Percentiles rank a stretch among this genome's conserved stretches.
These are phyloP conservation scores for Goffeauzyma gilvescens DNA, from an alignment of 768 basidiomycete species.

Conservation along the genomic window DNA sequence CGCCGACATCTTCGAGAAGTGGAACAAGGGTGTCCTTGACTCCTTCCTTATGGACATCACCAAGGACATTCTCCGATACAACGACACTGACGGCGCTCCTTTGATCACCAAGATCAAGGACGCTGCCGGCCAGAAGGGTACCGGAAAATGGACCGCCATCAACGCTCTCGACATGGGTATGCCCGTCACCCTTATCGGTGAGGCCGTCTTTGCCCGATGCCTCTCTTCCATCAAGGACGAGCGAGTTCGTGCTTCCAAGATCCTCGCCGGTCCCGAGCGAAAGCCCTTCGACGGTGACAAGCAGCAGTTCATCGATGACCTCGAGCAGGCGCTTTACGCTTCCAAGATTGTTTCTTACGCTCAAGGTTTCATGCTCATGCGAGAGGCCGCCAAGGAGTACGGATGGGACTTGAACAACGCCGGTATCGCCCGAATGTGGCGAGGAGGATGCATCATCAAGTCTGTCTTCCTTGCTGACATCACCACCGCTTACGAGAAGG, in stretches of 20 bases:
- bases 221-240: slow-evolving; percentile 92
- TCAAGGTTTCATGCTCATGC: slow-evolving; percentile 99
- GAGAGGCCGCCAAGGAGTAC: slow-evolving; percentile 83
- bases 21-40: slow-evolving; percentile 97
- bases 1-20: slow-evolving; percentile 68
- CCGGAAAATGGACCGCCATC: slow-evolving; percentile 96
- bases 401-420: slow-evolving; percentile 89
- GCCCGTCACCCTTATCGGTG: slow-evolving; percentile 90
- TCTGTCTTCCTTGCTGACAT: slow-evolving; percentile 87
- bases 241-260: slow-evolving; percentile 78
- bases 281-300: slow-evolving; percentile 94
- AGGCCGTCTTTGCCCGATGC: slow-evolving; percentile 98
- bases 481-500: slow-evolving; percentile 73
- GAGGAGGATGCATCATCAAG: slow-evolving; percentile 99
- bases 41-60: slow-evolving; percentile 99
- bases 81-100: slow-evolving; percentile 82
- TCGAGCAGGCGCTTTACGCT: slow-evolving; percentile 96
- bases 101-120: slow-evolving; percentile 89
- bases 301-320: slow-evolving; percentile 94
- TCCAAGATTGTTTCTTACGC: slow-evolving; percentile 99
- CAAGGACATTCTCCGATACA: slow-evolving; percentile 86
- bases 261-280: slow-evolving; percentile 72
- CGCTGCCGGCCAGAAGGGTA: slow-evolving; percentile 94
- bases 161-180: slow-evolving; percentile 64
- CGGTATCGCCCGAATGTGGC: slow-evolving; percentile 98